Base-by-base conservation (phyloP, 768 basidiomycete species). In the Suillus variegatus region DNA sequence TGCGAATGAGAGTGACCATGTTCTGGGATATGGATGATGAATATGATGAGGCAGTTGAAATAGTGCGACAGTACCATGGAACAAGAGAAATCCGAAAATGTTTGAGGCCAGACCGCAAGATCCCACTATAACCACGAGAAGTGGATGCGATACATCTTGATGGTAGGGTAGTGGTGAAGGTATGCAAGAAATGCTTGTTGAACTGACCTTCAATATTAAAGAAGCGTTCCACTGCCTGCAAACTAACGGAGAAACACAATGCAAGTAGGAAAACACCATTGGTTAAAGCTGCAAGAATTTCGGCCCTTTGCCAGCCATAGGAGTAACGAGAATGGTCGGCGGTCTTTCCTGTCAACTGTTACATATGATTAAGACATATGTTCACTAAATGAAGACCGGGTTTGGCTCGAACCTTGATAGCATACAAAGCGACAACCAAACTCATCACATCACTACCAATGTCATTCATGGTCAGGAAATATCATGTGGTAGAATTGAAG, bases 281-380 rank as follows among this genome's bases (percentile, higher is more conserved):
- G 70, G 98, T 80, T 56, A 99, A 83, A 0, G 97, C 97, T 20
- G 95, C 96, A 10, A 98, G 85, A 66, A 97, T 96, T 75, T 97
- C 96, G 18, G 97, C 97, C 66, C 97, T 85, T 77, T 99, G 96
- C 97, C 96, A 99, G 25, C 96, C 96, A 75, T 99, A 99, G 4
- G 97, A 95, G 77, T 97, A 97, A 60, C 88, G 86, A 38, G 91
- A 85, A 77, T 91, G 86, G 41, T 80, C 80, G 36, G 86, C 78
- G 38, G 80, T 84, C 64, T 82, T 82, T 43, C 82, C 82, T 40
- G 91, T 88, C 62, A 95, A 83, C 92, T 95, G 70, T 14, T 38
- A 72, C 20, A 69, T 56, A 32, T 32, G 32, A 32, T 32, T 32
- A 32, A 32, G 32, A 32, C 32, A 32, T 44, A 52, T 12, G 4